Base-by-base conservation (phyloP, 257 asterid species). In the Solanum appendiculatum region DNA sequence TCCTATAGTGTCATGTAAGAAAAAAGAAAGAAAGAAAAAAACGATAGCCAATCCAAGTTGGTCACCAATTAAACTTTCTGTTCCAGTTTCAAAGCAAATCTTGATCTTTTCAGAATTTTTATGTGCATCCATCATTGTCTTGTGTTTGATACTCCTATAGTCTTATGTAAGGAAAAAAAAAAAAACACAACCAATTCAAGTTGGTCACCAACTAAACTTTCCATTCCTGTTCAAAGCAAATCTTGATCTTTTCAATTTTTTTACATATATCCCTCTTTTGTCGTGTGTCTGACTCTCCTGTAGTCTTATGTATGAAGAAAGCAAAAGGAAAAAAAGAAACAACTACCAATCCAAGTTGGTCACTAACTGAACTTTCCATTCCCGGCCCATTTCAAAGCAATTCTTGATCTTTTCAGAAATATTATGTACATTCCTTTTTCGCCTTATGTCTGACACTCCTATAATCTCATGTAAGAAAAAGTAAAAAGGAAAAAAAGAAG, bases 61-160 rank as follows among this genome's bases (percentile, higher is more conserved):
- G 51, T 44, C 18, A 44, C 6, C 51, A 44, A 44, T 16, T 44
- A 12, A 44, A 44, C 51, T 12, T 44, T 44, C 2, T 6, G 13
- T 44, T 44, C 13, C 5, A 0, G 6, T 44, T 12, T 44, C 18
- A 44, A 44, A 44, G 51, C 51, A 44, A 44, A 11, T 44, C 9
- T 44, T 16, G 23, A 51, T 51, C 60, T 51, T 51, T 51, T 51
- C 3, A 6, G 3, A 51, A 5, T 51, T 51, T 51, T 51, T 51
- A 51, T 9, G 0, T 51, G 6, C 9, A 51, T 51, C 0, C 60
- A 51, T 16, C 9, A 16, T 51, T 51, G 0, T 0, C 2, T 16
- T 2, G 23, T 51, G 9, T 23, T 1, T 9, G 23, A 51, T 23
- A 16, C 60, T 51, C 23, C 1, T 51, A 48, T 48, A 48, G 20